These are phyloP conservation scores for Cymodocea nodosa DNA, from an alignment of 116 monocot genomes.

Conservation along the genomic window DNA sequence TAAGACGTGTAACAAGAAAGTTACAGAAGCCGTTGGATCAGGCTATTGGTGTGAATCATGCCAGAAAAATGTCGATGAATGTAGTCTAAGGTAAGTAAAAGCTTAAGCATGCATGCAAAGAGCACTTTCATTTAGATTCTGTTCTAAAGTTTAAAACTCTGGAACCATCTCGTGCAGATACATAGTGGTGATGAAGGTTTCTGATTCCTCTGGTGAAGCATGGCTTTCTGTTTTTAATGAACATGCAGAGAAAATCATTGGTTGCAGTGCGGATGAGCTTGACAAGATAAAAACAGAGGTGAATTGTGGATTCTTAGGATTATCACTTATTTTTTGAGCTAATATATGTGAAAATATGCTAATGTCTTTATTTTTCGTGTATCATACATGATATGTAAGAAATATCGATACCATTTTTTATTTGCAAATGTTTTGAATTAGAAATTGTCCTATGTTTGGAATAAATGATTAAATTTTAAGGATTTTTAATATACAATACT, in stretches of 20 bases:
- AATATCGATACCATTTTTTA: neutral
- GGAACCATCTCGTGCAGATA: conserved; percentile 29
- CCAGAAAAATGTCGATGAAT: conserved; percentile 76
- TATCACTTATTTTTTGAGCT: neutral
- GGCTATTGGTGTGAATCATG: conserved; percentile 97
- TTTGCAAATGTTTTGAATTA: neutral
- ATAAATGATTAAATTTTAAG: too few species aligned
- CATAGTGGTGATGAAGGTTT: conserved; percentile 74
- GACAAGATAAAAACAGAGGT: conserved; percentile 73
- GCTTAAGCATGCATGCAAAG: neutral
- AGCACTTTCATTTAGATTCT: neutral
- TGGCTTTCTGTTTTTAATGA: conserved; percentile 92
- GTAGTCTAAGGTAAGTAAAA: conserved; percentile 56
- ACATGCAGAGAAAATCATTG: conserved; percentile 85
- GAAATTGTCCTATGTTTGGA: too few species aligned
- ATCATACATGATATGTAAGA: neutral
- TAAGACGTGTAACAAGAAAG: conserved; percentile 95
- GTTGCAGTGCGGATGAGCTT: conserved; percentile 90
- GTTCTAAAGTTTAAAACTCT: neutral
- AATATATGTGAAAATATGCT: neutral
- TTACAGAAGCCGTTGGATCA: conserved; percentile 84
- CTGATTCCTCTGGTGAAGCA: conserved; percentile 80
- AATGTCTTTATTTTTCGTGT: neutral
- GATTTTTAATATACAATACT: too few species aligned
- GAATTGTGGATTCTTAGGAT: neutral